A percentile compares a stretch with the other conserved stretches of the same genome.
These are phyloP conservation scores for Anisogramma anomala DNA, from an alignment of 2,329 filamentous ascomycete genomes.

Conservation along the genomic window DNA sequence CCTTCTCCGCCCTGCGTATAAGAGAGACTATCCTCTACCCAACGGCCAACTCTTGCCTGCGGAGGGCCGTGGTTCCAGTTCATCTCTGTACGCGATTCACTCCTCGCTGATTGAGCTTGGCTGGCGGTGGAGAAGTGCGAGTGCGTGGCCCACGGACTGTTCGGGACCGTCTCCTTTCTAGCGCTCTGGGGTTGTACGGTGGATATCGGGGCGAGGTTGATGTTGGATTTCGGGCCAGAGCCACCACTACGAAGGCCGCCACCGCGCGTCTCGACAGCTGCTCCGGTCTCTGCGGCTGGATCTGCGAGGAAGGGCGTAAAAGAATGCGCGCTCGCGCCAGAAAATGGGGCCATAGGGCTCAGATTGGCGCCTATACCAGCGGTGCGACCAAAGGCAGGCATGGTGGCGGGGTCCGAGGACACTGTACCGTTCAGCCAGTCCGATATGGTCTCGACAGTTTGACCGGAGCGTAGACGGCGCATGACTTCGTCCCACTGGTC, in stretches of 20 bases:
- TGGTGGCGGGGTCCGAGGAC: slow-evolving; percentile 21
- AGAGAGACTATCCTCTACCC: slow-evolving; percentile 29
- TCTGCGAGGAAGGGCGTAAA: slow-evolving; percentile 20
- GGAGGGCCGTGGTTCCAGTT: slow-evolving; percentile 31
- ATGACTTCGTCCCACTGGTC: slow-evolving; percentile 44
- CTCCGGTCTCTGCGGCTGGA: too few species aligned
- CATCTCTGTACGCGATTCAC: slow-evolving; percentile 37
- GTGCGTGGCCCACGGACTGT: slow-evolving; percentile 34
- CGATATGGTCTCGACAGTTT: slow-evolving; percentile 43
- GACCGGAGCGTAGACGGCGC: slow-evolving; percentile 39
- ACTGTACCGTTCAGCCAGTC: slow-evolving; percentile 36
- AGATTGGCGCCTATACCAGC: slow-evolving; percentile 21
- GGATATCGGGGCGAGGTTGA: slow-evolving; percentile 22
- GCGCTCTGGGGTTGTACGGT: slow-evolving; percentile 22
- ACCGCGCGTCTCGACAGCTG: neutral
- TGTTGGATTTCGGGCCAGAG: neutral
- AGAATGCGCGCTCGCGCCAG: slow-evolving; percentile 18
- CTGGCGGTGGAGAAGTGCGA: slow-evolving; percentile 30
- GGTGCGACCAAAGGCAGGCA: slow-evolving; percentile 21
- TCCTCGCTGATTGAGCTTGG: slow-evolving; percentile 34
- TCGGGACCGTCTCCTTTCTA: slow-evolving; percentile 30
- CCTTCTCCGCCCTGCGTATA: slow-evolving; percentile 8
- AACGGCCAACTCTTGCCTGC: slow-evolving; percentile 36
- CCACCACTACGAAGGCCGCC: neutral
- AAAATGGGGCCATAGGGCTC: slow-evolving; percentile 22